Conservation (phyloP, 2,329 filamentous ascomycete species). For the Paracoccidioides brasiliensis region DNA sequence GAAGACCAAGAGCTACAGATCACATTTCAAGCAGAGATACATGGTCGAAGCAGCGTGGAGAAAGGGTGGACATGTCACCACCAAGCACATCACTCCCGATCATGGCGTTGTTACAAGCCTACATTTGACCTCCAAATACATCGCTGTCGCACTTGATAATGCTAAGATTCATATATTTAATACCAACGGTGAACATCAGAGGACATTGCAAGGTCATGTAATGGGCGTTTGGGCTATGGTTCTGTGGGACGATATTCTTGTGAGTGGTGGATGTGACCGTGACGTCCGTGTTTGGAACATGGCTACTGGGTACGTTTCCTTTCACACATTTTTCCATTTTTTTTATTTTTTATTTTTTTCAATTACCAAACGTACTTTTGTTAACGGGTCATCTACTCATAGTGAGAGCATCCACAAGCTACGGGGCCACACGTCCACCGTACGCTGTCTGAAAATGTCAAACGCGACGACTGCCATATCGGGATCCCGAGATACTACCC, state of each 20-base stretch:
- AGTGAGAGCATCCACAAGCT: conserved; percentile 69
- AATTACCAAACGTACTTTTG: neutral
- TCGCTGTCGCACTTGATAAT: conserved; percentile 94
- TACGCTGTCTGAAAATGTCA: conserved; percentile 95
- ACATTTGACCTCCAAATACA: conserved; percentile 88
- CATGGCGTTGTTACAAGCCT: conserved; percentile 93
- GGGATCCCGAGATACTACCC: conserved; percentile 84
- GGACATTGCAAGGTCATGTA: conserved; percentile 84
- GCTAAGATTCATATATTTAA: conserved; percentile 98
- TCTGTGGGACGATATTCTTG: conserved; percentile 86
- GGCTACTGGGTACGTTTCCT: conserved; percentile 58
- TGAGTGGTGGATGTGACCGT: conserved; percentile 90
- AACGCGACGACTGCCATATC: conserved; percentile 90
- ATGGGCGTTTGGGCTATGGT: conserved; percentile 99
- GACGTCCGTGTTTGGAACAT: conserved; percentile 97
- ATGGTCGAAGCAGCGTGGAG: conserved; percentile 96
- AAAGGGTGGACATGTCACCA: conserved; percentile 71
- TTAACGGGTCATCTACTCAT: neutral
- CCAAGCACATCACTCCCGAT: conserved; percentile 85
- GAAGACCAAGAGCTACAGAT: conserved; percentile 74
- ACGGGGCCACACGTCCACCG: conserved; percentile 90
- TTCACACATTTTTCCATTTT: neutral
- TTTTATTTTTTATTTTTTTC: too few relatives aligned
- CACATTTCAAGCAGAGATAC: conserved; percentile 95
- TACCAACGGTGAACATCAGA: conserved; percentile 73